Evolutionary conservation across 176 grass and related monocot species (phyloP).

Genomic region (Triticum turgidum): DNA sequence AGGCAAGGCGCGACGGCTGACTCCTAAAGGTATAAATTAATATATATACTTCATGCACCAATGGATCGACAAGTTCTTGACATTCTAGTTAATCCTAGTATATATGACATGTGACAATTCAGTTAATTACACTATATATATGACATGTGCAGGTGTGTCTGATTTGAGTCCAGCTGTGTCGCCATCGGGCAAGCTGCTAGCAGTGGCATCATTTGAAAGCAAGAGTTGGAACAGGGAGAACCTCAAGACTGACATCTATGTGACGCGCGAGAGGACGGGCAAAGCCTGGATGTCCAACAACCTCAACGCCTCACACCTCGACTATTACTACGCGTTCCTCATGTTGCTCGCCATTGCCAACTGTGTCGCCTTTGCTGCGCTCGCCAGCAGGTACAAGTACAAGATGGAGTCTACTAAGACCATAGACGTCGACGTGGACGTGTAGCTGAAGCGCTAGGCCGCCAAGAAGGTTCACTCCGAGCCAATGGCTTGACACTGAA

Average conservation of each 20-base stretch:
- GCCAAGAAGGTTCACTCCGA: too few relatives aligned
- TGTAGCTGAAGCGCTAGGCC: background rate
- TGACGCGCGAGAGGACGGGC: background rate
- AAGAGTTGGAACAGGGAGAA: background rate
- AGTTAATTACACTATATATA: too few relatives aligned
- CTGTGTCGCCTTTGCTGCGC: conserved; percentile 20
- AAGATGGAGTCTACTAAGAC: conserved; percentile 24
- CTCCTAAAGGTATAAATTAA: background rate
- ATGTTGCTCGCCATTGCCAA: conserved; percentile 27
- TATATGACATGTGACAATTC: too few relatives aligned
- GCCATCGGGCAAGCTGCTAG: conserved; percentile 30
- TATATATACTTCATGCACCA: too few relatives aligned
- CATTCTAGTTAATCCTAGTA: too few relatives aligned
- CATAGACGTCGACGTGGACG: background rate
- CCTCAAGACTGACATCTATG: conserved; percentile 27
- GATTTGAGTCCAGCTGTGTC: conserved; percentile 46
- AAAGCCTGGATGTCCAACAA: conserved; percentile 49
- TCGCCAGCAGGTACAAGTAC: conserved; percentile 38
- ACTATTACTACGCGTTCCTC: conserved; percentile 65
- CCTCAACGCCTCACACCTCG: conserved; percentile 53
- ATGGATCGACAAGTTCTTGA: too few relatives aligned
- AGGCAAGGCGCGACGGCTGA: conserved; percentile 21
- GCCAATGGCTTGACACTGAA: too few relatives aligned
- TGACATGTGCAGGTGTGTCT: too few relatives aligned
- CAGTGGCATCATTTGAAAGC: conserved; percentile 19